Percentiles rank a stretch among this genome's conserved stretches.
phyloP scores from a whole-genome alignment of 2,329 filamentous ascomycete genomes.

The Ceratocystis lukuohia region DNA sequence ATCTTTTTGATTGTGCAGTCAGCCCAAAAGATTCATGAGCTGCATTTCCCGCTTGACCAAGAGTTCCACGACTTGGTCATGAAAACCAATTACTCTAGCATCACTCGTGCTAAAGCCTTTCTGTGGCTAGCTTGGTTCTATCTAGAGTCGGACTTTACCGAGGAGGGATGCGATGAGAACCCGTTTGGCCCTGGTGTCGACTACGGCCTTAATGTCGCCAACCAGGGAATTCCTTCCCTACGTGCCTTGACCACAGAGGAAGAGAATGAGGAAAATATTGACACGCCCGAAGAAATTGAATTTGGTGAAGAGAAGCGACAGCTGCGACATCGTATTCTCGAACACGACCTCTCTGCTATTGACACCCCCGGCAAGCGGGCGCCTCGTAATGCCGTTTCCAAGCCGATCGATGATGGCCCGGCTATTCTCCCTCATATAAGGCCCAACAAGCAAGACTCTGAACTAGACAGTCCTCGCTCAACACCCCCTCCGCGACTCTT shows the following conservation, averaged over 20 bases:
- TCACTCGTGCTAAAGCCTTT: constrained; percentile 74
- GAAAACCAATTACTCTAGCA: constrained; percentile 69
- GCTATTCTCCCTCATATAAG: constrained; percentile 50
- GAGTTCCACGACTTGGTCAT: constrained; percentile 98
- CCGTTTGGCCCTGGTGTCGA: constrained; percentile 68
- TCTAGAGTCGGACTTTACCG: constrained; percentile 85
- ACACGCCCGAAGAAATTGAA: constrained; percentile 53
- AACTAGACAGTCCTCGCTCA: constrained; percentile 34
- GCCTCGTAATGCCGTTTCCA: constrained; percentile 26
- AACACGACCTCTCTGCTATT: constrained; percentile 58
- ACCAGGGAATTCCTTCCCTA: constrained; percentile 56
- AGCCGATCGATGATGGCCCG: constrained; percentile 39
- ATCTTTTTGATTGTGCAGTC: constrained; percentile 89
- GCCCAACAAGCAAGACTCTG: constrained; percentile 46
- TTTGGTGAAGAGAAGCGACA: constrained; percentile 63
- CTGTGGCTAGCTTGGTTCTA: constrained; percentile 99
- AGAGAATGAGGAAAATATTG: constrained; percentile 57
- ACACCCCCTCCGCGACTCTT: constrained; percentile 26
- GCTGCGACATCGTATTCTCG: constrained; percentile 60
- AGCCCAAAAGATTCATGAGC: constrained; percentile 79
- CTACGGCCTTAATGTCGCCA: constrained; percentile 49
- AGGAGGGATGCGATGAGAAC: constrained; percentile 76
- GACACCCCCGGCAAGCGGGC: constrained; percentile 47
- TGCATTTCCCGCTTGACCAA: constrained; percentile 71
- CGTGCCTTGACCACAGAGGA: constrained; percentile 52